These are phyloP conservation scores for Oryza meyeriana DNA, from an alignment of 176 grass and related monocot genomes.

Conservation along the genomic window DNA sequence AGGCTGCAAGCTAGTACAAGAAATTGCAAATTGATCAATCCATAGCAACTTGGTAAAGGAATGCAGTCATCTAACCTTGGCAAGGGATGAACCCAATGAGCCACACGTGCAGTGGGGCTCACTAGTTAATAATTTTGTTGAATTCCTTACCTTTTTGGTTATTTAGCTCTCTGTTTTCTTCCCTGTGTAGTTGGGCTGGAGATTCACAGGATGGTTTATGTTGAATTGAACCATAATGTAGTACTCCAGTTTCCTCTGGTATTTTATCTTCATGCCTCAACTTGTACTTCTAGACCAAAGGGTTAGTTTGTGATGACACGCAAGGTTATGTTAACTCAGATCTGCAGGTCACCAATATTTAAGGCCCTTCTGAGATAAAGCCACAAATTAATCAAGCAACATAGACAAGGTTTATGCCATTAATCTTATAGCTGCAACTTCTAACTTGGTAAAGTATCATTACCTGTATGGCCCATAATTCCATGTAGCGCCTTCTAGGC, in stretches of 20 bases:
- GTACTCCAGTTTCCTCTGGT: too few species aligned
- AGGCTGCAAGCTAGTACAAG: neutral
- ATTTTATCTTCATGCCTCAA: neutral
- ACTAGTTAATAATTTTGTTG: neutral
- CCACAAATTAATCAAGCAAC: neutral
- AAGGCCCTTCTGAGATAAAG: neutral
- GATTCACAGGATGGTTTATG: neutral
- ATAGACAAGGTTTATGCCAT: neutral
- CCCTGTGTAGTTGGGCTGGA: neutral
- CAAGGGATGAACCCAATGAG: neutral
- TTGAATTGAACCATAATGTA: neutral
- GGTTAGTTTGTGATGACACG: neutral
- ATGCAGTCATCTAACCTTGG: neutral
- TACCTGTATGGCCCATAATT: neutral
- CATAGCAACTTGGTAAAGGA: neutral
- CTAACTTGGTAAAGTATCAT: neutral
- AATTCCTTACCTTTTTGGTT: neutral
- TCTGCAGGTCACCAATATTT: neutral
- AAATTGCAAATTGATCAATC: neutral
- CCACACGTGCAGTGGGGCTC: neutral
- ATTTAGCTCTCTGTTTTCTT: neutral
- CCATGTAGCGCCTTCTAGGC: neutral
- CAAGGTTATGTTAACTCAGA: neutral
- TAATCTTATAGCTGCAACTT: neutral
- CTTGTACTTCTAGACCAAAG: neutral